phyloP scores from a whole-genome alignment of 148 eudicot genomes.

The Rhododendron henanense region DNA sequence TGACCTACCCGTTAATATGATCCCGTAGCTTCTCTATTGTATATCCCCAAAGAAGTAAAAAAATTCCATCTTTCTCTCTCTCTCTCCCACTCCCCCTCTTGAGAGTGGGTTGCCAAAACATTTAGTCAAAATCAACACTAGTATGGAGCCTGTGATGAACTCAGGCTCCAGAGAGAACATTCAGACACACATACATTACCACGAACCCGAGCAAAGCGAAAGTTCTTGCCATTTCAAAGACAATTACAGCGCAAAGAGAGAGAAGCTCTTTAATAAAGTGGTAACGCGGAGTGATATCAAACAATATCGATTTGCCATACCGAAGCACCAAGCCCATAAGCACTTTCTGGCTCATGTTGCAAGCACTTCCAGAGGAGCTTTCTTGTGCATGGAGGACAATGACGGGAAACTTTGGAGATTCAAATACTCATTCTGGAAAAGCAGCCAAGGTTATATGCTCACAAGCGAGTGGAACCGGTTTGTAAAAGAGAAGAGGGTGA shows the following conservation, averaged over 20 bases:
- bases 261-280: conserved; percentile 33
- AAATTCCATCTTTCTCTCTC: not conserved
- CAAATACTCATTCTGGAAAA: conserved; percentile 30
- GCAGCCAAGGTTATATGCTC: conserved; percentile 29
- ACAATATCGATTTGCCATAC: conserved; percentile 24
- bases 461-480: conserved; percentile 34
- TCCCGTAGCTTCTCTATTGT: not conserved
- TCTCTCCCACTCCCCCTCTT: not conserved
- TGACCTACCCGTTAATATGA: not conserved
- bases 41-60: not conserved
- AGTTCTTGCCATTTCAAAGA: not conserved
- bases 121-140: not conserved
- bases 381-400: conserved; percentile 29
- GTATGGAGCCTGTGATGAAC: conserved; percentile 4
- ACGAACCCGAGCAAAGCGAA: not conserved
- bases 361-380: conserved; percentile 16
- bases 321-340: conserved; percentile 28
- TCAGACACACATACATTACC: not conserved
- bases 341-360: conserved; percentile 19
- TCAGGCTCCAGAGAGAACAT: not conserved
- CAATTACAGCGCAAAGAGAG: not conserved
- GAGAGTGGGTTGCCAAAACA: not conserved
- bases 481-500: conserved; percentile 25
- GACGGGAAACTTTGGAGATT: conserved; percentile 32
- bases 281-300: conserved; percentile 32